phyloP scores from a whole-genome alignment of 306 rosid species.

The Hippophae rhamnoides region DNA sequence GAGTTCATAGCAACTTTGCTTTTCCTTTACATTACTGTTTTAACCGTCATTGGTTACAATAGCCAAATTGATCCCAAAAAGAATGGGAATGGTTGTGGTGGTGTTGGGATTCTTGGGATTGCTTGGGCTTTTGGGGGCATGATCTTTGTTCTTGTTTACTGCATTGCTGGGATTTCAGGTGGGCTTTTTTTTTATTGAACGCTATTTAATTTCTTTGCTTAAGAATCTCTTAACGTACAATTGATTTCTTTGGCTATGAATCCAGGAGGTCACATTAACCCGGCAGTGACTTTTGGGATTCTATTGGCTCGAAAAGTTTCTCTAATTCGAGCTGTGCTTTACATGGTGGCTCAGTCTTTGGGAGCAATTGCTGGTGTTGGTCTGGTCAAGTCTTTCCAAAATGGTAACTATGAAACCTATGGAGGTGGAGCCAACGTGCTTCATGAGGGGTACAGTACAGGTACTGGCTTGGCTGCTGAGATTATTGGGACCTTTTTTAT shows the following conservation, averaged over 20 bases:
- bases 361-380: conserved; percentile 90
- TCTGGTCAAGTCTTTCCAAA: conserved; percentile 79
- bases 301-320: conserved; percentile 93
- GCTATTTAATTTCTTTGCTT: neutral
- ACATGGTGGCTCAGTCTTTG: conserved; percentile 81
- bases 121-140: conserved; percentile 99
- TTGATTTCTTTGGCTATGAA: neutral
- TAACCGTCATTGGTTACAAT: conserved; percentile 79
- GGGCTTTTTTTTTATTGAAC: neutral
- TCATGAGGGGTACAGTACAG: conserved; percentile 36
- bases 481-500: conserved; percentile 81
- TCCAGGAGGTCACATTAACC: conserved; percentile 96
- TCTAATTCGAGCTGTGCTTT: conserved; percentile 57
- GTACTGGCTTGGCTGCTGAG: conserved; percentile 74
- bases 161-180: conserved; percentile 98
- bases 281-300: conserved; percentile 93
- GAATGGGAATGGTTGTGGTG: conserved; percentile 38
- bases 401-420: conserved; percentile 26
- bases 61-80: conserved; percentile 28
- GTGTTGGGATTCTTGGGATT: conserved; percentile 76
- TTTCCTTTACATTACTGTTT: conserved; percentile 71
- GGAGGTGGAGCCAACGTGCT: conserved; percentile 79
- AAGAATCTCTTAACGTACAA: neutral
- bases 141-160: conserved; percentile 93
- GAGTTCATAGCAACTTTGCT: conserved; percentile 89